These are phyloP conservation scores for Xylona heveae DNA, from an alignment of 495 filamentous ascomycete species.

Conservation along the genomic window DNA sequence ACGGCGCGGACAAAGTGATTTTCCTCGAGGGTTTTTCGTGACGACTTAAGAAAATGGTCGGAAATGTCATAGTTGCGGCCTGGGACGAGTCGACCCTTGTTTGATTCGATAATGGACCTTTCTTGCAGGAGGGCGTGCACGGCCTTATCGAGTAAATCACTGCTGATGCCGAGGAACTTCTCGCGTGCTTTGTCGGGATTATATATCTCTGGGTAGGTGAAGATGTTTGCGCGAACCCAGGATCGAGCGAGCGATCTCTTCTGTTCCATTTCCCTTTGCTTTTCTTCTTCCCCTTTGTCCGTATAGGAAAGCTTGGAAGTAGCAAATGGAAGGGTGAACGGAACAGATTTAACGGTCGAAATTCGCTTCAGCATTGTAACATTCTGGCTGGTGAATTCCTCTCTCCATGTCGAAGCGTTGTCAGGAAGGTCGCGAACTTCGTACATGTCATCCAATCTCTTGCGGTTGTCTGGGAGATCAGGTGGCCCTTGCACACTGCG, in stretches of 20 bases:
- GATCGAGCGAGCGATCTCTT: too few relatives aligned
- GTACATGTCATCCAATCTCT: too few relatives aligned
- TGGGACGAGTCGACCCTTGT: constrained; percentile 27
- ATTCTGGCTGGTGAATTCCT: too few relatives aligned
- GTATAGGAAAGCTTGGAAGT: too few relatives aligned
- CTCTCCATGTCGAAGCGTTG: too few relatives aligned
- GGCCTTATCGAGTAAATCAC: constrained; percentile 29
- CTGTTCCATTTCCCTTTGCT: too few relatives aligned
- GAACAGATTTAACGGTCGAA: too few relatives aligned
- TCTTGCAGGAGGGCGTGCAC: constrained; percentile 33
- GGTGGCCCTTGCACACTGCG: too few relatives aligned
- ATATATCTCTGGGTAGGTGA: constrained; percentile 29
- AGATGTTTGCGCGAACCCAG: constrained; percentile 36
- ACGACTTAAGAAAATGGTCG: constrained; percentile 8
- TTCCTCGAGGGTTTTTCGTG: constrained; percentile 11
- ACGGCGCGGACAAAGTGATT: constrained; percentile 14
- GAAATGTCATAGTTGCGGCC: constrained; percentile 21
- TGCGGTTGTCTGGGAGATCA: too few relatives aligned
- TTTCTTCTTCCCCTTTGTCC: too few relatives aligned
- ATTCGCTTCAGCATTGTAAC: too few relatives aligned
- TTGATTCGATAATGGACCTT: constrained; percentile 35
- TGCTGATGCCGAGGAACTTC: constrained; percentile 21
- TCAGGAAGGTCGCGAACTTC: constrained; percentile 29
- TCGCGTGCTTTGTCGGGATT: constrained; percentile 18
- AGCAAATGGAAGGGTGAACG: too few relatives aligned